A percentile compares a stretch with the other conserved stretches of the same genome.
phyloP scores from a whole-genome alignment of 768 basidiomycete species.

The Kwoniella newhampshirensis region DNA sequence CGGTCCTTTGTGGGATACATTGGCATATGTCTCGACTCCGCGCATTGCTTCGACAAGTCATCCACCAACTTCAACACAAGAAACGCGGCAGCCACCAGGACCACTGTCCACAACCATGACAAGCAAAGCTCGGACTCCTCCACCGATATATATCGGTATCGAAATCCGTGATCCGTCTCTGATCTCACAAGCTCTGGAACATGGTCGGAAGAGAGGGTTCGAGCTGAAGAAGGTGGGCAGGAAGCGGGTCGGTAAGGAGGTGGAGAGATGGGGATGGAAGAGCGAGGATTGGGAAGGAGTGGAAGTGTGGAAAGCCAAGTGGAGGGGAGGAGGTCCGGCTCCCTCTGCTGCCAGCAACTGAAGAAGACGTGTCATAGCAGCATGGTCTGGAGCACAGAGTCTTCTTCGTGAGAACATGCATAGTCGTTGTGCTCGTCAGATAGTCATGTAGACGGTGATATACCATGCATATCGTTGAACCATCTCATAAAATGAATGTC shows the following conservation, averaged over 20 bases:
- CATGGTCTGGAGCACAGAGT: too few species aligned
- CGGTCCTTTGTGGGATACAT: constrained; percentile 68
- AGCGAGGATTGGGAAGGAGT: constrained; percentile 75
- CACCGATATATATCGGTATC: constrained; percentile 65
- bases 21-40: constrained; percentile 59
- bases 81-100: neutral
- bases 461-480: too few species aligned
- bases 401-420: too few species aligned
- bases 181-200: constrained; percentile 62
- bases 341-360: too few species aligned
- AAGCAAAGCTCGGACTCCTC: constrained; percentile 41
- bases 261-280: constrained; percentile 65
- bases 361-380: too few species aligned
- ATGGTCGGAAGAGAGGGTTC: constrained; percentile 63
- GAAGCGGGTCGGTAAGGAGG: constrained; percentile 63
- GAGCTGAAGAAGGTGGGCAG: constrained; percentile 62
- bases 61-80: too few species aligned
- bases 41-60: neutral
- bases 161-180: constrained; percentile 74
- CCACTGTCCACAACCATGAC: neutral
- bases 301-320: constrained; percentile 70
- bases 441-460: too few species aligned
- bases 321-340: constrained; percentile 16
- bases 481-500: too few species aligned
- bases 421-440: too few species aligned